Percentiles rank a stretch among this genome's conserved stretches.
phyloP scores from a whole-genome alignment of 2,329 filamentous ascomycete species.

The Penicillium sp. region DNA sequence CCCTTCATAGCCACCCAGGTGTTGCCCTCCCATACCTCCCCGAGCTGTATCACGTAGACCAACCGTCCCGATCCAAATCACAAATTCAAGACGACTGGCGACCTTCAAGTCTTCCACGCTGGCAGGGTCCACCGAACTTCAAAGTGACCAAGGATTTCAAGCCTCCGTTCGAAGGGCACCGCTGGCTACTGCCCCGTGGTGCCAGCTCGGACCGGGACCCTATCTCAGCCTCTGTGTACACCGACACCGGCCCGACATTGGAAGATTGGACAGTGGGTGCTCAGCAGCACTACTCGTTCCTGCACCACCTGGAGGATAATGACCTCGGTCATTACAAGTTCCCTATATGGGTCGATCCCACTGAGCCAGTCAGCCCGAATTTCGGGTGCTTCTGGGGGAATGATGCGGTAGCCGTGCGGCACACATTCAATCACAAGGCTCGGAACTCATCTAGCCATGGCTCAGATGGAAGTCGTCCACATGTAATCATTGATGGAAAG shows the following conservation, averaged over 20 bases:
- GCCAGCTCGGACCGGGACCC: conserved; percentile 46
- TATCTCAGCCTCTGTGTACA: conserved; percentile 53
- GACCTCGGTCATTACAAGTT: conserved; percentile 53
- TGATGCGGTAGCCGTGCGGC: conserved; percentile 52
- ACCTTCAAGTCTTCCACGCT: conserved; percentile 35
- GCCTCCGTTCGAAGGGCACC: conserved; percentile 43
- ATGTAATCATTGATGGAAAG: conserved; percentile 56
- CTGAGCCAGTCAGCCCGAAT: conserved; percentile 55
- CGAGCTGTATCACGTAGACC: conserved; percentile 36
- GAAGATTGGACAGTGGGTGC: conserved; percentile 54
- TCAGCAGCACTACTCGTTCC: conserved; percentile 48
- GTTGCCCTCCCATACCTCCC: conserved; percentile 58
- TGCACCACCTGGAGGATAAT: conserved; percentile 54
- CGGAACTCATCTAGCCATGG: conserved; percentile 43
- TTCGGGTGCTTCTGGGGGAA: conserved; percentile 57
- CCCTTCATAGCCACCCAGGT: conserved; percentile 58
- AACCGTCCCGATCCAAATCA: conserved; percentile 17
- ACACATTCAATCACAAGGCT: conserved; percentile 45
- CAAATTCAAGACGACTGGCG: conserved; percentile 32
- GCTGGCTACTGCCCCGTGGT: conserved; percentile 52
- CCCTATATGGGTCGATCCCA: conserved; percentile 49
- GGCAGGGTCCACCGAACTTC: conserved; percentile 36
- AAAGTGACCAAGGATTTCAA: conserved; percentile 29
- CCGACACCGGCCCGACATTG: conserved; percentile 47
- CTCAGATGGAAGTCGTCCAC: conserved; percentile 23